A percentile compares a stretch with the other conserved stretches of the same genome.
Evolutionary conservation across 345 rosid genomes (phyloP).

Genomic region (Lepidium sativum): DNA sequence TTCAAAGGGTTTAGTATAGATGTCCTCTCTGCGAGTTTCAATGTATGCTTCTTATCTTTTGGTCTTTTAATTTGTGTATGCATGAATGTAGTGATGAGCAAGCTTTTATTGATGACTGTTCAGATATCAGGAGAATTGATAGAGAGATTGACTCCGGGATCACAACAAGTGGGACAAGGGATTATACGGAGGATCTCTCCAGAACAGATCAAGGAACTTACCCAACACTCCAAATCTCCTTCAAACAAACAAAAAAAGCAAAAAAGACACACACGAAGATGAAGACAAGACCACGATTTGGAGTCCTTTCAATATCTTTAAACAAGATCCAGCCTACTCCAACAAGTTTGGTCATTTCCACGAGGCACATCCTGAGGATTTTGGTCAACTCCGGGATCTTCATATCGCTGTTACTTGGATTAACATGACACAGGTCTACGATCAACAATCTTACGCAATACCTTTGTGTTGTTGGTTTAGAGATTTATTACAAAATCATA

Average conservation of each 20-base stretch:
- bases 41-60: slow-evolving; percentile 20
- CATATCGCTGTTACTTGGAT: slow-evolving; percentile 16
- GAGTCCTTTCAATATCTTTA: slow-evolving; percentile 33
- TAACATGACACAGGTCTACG: slow-evolving; percentile 32
- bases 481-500: not conserved
- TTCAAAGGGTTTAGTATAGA: slow-evolving; percentile 32
- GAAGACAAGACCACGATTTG: not conserved
- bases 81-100: not conserved
- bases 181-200: slow-evolving; percentile 25
- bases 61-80: not conserved
- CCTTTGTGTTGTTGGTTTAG: not conserved
- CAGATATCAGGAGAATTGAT: slow-evolving; percentile 36
- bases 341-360: slow-evolving; percentile 37
- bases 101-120: not conserved
- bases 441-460: not conserved
- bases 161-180: slow-evolving; percentile 23
- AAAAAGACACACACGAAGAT: not conserved
- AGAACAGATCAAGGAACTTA: slow-evolving; percentile 27
- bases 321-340: slow-evolving; percentile 28
- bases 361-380: slow-evolving; percentile 30
- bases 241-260: slow-evolving; percentile 17
- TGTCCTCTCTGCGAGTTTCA: slow-evolving; percentile 38
- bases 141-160: slow-evolving; percentile 14
- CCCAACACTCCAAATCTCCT: slow-evolving; percentile 11
- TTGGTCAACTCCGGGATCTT: slow-evolving; percentile 33